Percentiles rank a stretch among this genome's conserved stretches.
Evolutionary conservation across 192 early-diverging fungal species (phyloP).

Genomic region (Thoreauomyces humboldtii): DNA sequence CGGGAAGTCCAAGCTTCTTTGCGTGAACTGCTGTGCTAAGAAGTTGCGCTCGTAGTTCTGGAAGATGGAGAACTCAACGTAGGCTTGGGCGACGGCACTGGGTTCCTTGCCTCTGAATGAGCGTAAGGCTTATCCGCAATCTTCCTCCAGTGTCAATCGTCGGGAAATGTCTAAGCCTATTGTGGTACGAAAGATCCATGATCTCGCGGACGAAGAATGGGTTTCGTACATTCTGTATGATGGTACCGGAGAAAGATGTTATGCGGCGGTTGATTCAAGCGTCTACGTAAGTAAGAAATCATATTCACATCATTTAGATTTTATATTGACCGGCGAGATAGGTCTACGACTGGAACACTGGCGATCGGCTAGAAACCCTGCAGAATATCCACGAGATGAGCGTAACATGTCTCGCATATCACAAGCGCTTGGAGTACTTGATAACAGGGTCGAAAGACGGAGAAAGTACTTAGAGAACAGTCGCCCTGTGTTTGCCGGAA

Average conservation of each 20-base stretch:
- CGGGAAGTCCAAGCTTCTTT: too few species aligned
- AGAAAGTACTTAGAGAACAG: conserved; percentile 40
- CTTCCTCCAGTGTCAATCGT: background rate
- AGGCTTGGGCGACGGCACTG: background rate
- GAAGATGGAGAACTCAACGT: conserved; percentile 5
- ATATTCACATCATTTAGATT: background rate
- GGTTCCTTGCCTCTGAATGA: background rate
- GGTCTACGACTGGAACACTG: conserved; percentile 47
- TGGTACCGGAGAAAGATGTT: conserved; percentile 28
- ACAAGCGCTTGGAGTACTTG: conserved; percentile 38
- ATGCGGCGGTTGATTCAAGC: conserved; percentile 41
- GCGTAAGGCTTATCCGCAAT: background rate
- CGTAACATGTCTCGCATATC: conserved; percentile 39
- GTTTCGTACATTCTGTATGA: conserved; percentile 34
- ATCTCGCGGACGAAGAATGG: conserved; percentile 49
- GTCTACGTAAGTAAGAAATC: conserved; percentile 42
- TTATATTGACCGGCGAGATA: background rate
- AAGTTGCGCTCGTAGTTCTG: too few species aligned
- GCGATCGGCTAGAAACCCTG: conserved; percentile 37
- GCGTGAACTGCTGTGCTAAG: too few species aligned
- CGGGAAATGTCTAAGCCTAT: conserved; percentile 3
- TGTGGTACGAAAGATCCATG: conserved; percentile 28
- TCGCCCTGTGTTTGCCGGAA: too few species aligned
- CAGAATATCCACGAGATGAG: conserved; percentile 44
- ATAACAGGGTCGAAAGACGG: conserved; percentile 51